Conservation (phyloP, 768 basidiomycete species). For the Pleurotus cornucopiae region DNA sequence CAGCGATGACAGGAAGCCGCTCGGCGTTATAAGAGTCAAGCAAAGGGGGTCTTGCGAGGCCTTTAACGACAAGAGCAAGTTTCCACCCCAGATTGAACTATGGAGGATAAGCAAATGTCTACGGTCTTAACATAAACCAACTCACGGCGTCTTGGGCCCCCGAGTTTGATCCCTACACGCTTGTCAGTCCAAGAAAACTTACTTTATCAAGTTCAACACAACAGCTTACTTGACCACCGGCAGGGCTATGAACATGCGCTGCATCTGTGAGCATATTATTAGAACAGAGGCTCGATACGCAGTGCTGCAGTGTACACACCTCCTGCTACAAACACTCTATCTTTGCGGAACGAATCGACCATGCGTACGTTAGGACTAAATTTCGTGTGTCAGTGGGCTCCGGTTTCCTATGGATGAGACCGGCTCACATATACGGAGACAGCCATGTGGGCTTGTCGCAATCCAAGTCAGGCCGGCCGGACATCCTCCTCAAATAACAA, state of each 20-base stretch:
- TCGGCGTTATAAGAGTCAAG: slow-evolving; percentile 18
- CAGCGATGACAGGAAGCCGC: slow-evolving; percentile 28
- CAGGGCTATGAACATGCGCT: slow-evolving; percentile 22
- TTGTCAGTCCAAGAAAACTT: too few relatives aligned
- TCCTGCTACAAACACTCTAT: slow-evolving; percentile 39
- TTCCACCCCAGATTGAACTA: slow-evolving; percentile 24
- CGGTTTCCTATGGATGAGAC: too few relatives aligned
- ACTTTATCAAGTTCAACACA: slow-evolving; percentile 7
- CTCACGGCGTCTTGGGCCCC: slow-evolving; percentile 16
- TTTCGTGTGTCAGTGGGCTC: slow-evolving; percentile 17
- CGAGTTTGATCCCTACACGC: slow-evolving; percentile 9
- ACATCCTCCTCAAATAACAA: slow-evolving; percentile 14
- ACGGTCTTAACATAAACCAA: slow-evolving; percentile 13
- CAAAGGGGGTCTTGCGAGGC: slow-evolving; percentile 12
- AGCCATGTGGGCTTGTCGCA: slow-evolving; percentile 20
- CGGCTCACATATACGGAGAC: slow-evolving; percentile 17
- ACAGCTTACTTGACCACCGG: slow-evolving; percentile 17
- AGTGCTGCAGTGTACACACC: slow-evolving; percentile 19
- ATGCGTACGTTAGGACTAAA: slow-evolving; percentile 42
- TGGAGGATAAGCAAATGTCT: not conserved
- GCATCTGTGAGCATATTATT: slow-evolving; percentile 23
- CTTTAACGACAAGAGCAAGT: slow-evolving; percentile 17
- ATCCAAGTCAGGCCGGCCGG: slow-evolving; percentile 18
- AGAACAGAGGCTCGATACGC: slow-evolving; percentile 9
- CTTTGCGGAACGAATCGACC: slow-evolving; percentile 33